Percentiles rank a stretch among this genome's conserved stretches.
Conservation (phyloP, 345 rosid species). For the Ceriops tagal region DNA sequence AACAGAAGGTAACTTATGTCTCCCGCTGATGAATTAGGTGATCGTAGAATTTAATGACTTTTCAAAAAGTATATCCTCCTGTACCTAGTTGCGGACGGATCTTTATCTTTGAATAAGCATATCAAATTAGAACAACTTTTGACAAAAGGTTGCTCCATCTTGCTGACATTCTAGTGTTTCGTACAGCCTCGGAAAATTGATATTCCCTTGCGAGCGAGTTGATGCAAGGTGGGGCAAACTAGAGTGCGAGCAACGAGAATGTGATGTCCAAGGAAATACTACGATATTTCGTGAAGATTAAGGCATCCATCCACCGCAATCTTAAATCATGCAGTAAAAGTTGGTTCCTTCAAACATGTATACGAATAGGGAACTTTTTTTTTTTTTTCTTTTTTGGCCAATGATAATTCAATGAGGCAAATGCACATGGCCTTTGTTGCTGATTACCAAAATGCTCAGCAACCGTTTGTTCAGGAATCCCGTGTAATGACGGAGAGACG, state of each 20-base stretch:
- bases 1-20: constrained; percentile 63
- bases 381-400: background rate
- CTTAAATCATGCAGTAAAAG: too few species aligned
- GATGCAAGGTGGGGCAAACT: constrained; percentile 99
- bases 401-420: too few species aligned
- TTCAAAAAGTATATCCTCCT: too few species aligned
- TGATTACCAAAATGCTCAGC: too few species aligned
- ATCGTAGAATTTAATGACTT: background rate
- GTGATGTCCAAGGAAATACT: constrained; percentile 73
- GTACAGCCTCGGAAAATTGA: constrained; percentile 65
- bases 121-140: background rate
- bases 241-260: constrained; percentile 75
- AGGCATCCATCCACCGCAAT: background rate
- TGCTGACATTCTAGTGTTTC: constrained; percentile 11
- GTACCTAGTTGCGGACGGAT: too few species aligned
- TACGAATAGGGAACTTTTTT: background rate
- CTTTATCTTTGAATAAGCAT: too few species aligned
- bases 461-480: too few species aligned
- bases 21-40: background rate
- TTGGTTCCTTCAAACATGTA: too few species aligned
- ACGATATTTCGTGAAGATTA: constrained; percentile 14
- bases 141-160: background rate
- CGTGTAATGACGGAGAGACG: too few species aligned
- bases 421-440: too few species aligned
- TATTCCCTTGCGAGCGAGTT: constrained; percentile 78